Conservation (phyloP, 129 eudicot species). For the Escallonia herrerae region DNA sequence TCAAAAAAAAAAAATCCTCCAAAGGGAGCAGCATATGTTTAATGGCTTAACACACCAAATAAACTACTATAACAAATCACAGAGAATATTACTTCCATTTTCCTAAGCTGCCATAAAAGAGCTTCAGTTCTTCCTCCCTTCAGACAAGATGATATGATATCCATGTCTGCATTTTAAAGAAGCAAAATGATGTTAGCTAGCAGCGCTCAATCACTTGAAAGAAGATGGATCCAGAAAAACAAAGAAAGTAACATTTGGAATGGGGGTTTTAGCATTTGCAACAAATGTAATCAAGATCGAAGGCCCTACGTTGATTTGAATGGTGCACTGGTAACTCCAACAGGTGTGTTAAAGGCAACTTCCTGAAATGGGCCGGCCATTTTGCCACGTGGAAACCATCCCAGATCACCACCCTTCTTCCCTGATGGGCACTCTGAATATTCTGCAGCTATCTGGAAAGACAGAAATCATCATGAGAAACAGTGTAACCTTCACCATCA, state of each 20-base stretch:
- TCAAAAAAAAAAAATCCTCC: too few relatives aligned
- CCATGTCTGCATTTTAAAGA: constrained; percentile 66
- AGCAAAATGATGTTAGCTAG: constrained; percentile 10
- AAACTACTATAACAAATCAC: neutral
- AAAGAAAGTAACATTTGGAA: too few relatives aligned
- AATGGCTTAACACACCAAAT: neutral
- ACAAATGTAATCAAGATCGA: neutral
- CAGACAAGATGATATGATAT: constrained; percentile 86
- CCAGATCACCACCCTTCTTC: constrained; percentile 96
- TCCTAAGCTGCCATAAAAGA: neutral
- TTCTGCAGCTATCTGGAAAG: constrained; percentile 78
- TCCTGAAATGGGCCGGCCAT: constrained; percentile 99
- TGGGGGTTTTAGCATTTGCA: too few relatives aligned
- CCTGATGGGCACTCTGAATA: constrained; percentile 99
- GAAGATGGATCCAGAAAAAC: too few relatives aligned
- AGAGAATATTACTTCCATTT: neutral
- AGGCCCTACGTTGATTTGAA: constrained; percentile 84
- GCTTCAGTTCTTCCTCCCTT: constrained; percentile 86
- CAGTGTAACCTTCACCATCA: neutral
- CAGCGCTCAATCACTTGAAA: neutral
- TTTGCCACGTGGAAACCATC: constrained; percentile 99
- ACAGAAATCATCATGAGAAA: constrained; percentile 1
- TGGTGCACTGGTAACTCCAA: constrained; percentile 97
- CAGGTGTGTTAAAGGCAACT: constrained; percentile 87
- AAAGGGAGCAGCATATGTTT: neutral